Evolutionary conservation across 495 filamentous ascomycete species (phyloP), one percentile per base, ranked within the genome.

Genomic region (Penicillium arizonense): DNA sequence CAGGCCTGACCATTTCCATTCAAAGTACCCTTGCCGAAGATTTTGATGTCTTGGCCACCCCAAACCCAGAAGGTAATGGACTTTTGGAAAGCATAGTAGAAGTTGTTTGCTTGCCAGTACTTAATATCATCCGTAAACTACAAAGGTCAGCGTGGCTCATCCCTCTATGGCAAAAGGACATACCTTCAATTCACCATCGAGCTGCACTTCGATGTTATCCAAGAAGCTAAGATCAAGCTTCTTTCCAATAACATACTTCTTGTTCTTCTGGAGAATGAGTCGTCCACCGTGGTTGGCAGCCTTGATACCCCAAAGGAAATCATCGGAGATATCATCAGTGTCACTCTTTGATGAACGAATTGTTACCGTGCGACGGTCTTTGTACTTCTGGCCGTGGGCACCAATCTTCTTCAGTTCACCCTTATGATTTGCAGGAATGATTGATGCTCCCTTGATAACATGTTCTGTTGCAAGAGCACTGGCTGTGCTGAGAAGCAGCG

Each of bases 11-110:
- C 81, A 53, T 83, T 83, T 1, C 81, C 81, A 56, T 83, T 81
- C 32, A 83, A 47, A 13, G 72, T 65, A 6, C 81, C 81, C 3
- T 60, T 58, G 18, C 81, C 81, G 40, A 72, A 80, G 55, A 84
- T 82, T 50, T 76, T 75, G 61, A 84, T 77, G 57, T 82, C 70
- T 44, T 75, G 67, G 5, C 81, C 81, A 46, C 81, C 81, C 78
- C 78, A 83, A 34, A 78, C 69, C 81, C 79, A 84, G 58, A 82
- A 83, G n/a, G 78, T 77, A 44, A 83, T 77, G 9, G 75, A 80
- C 58, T 82, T 80, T 50, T 83, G 81, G 70, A 82, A 84, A 12
- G 72, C 66, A 50, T 82, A 77, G 48, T 64, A 73, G 64, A 80
- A 84, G 56, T 81, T 67, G 56, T 82, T 78, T 13, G 61, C 70